A percentile compares a stretch with the other conserved stretches of the same genome.
phyloP scores from a whole-genome alignment of 768 basidiomycete species.

The Rickenella mellea region DNA sequence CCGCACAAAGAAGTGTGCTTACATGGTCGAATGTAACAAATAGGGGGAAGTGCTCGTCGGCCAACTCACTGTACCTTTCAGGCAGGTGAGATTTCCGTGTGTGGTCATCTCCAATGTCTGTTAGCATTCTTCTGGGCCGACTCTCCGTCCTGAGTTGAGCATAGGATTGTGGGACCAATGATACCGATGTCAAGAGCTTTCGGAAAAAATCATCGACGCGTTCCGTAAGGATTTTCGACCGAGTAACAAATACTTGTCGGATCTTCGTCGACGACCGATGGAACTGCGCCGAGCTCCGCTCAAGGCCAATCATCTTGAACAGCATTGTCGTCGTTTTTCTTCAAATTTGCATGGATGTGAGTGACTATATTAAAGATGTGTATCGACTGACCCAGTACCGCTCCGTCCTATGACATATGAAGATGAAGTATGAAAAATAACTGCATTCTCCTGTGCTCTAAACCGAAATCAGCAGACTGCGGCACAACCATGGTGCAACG shows the following conservation, averaged over 20 bases:
- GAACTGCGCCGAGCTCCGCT: conserved; percentile 40
- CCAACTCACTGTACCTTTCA: conserved; percentile 40
- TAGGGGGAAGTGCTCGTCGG: conserved; percentile 56
- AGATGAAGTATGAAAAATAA: conserved; percentile 49
- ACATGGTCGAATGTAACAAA: conserved; percentile 62
- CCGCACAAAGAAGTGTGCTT: too few species aligned
- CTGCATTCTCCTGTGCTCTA: conserved; percentile 39
- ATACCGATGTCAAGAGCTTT: too few species aligned
- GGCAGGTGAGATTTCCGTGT: conserved; percentile 39
- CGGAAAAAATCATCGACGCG: conserved; percentile 63
- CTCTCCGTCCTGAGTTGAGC: too few species aligned
- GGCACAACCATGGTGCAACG: conserved; percentile 6
- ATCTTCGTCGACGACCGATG: conserved; percentile 22
- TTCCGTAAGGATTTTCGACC: conserved; percentile 51
- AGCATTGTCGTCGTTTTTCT: conserved; percentile 75
- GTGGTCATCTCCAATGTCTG: conserved; percentile 33
- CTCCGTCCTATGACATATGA: conserved; percentile 64
- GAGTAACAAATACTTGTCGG: conserved; percentile 65
- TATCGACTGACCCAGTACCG: conserved; percentile 51
- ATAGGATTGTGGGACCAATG: too few species aligned
- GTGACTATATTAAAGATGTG: too few species aligned
- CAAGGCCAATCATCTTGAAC: conserved; percentile 65
- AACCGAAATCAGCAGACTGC: background rate
- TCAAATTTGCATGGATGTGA: background rate
- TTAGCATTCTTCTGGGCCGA: too few species aligned